Evolutionary conservation across 257 asterid species (phyloP).

Genomic region (Solanum virginianum): DNA sequence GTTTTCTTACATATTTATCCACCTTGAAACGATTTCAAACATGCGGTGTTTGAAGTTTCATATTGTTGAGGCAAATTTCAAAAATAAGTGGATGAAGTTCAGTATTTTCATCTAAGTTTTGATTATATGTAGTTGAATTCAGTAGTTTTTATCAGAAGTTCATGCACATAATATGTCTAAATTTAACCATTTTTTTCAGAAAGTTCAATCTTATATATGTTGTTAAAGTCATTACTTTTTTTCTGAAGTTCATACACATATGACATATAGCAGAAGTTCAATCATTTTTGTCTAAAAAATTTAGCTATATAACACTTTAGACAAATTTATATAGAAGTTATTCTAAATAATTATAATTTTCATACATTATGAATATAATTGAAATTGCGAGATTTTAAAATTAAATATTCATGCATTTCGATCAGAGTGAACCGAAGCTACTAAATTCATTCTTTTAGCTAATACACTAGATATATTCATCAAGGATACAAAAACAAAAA

Average conservation of each 20-base stretch:
- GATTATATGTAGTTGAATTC: fast-evolving
- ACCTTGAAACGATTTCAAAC: background rate
- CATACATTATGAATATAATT: background rate
- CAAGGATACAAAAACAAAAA: background rate
- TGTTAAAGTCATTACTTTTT: background rate
- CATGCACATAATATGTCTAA: background rate
- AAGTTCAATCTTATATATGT: fast-evolving
- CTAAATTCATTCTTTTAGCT: background rate
- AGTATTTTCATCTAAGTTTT: background rate
- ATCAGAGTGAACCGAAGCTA: fast-evolving
- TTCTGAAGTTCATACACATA: background rate
- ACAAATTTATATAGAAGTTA: background rate
- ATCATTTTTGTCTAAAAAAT: background rate
- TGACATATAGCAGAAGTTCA: background rate
- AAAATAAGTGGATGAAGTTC: background rate
- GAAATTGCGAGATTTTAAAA: background rate
- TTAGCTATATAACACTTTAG: background rate
- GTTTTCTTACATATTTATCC: background rate
- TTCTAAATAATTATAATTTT: background rate
- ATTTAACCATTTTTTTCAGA: background rate
- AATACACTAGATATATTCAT: background rate
- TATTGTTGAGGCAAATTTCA: background rate
- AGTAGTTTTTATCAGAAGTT: background rate
- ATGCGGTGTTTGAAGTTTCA: background rate
- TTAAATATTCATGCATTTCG: background rate